Conservation (phyloP, 2,329 filamentous ascomycete species). For the Calonectria multiphialidica region DNA sequence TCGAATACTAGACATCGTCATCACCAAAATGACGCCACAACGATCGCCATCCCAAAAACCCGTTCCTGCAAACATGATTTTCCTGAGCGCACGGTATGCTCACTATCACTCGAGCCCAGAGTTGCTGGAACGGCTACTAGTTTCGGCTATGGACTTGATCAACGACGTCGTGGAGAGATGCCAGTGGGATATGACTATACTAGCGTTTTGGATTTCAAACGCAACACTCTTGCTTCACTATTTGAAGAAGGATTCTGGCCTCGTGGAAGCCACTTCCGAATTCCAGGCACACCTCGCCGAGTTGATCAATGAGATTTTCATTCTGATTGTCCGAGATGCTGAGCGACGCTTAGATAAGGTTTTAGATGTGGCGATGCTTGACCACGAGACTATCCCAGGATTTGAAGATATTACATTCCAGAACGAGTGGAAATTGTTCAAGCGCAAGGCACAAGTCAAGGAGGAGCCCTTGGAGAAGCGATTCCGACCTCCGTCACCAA, state of each 20-base stretch:
- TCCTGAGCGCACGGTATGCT: slow-evolving; percentile 93
- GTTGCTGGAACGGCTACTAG: slow-evolving; percentile 82
- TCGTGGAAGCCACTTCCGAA: slow-evolving; percentile 84
- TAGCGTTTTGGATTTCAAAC: slow-evolving; percentile 99
- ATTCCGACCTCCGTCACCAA: slow-evolving; percentile 92
- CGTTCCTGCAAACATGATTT: slow-evolving; percentile 96
- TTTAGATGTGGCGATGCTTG: slow-evolving; percentile 91
- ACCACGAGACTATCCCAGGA: slow-evolving; percentile 97
- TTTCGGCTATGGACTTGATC: slow-evolving; percentile 93
- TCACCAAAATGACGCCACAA: slow-evolving; percentile 98
- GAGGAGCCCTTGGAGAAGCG: slow-evolving; percentile 91
- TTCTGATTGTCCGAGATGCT: slow-evolving; percentile 95
- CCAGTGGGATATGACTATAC: slow-evolving; percentile 99
- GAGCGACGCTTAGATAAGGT: slow-evolving; percentile 97
- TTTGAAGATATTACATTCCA: slow-evolving; percentile 98
- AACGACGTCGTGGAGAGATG: slow-evolving; percentile 95
- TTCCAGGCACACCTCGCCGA: slow-evolving; percentile 96
- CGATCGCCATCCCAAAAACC: slow-evolving; percentile 97
- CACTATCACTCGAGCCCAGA: slow-evolving; percentile 95
- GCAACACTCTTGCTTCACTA: slow-evolving; percentile 96
- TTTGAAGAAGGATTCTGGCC: slow-evolving; percentile 89
- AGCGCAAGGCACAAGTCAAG: slow-evolving; percentile 89
- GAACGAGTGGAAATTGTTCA: slow-evolving; percentile 98
- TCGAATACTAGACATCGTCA: slow-evolving; percentile 92
- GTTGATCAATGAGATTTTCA: slow-evolving; percentile 97